Evolutionary conservation across 768 basidiomycete species (phyloP), one percentile per base, ranked within the genome.

Genomic region (Russula dissimulans): DNA sequence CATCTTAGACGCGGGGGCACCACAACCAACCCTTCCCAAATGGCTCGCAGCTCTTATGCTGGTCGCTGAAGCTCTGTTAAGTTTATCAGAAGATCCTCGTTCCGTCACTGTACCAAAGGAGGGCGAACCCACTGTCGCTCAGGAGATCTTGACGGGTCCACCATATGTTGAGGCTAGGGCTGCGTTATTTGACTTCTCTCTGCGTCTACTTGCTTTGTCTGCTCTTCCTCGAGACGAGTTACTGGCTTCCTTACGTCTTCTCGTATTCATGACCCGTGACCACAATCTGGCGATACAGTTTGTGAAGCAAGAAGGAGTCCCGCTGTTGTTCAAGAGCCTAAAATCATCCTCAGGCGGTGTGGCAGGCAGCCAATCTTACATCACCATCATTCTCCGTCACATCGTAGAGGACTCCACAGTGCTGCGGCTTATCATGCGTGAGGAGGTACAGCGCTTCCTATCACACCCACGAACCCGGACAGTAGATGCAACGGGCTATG

Each of bases 21-120:
- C 79, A n/a, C 81, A 81, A 54, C 77, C 81, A 4, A 70, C 68
- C 18, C 74, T 81, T 34, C 93, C 95, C 9, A 85, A 82, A 67
- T 99, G 97, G 97, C 79, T 95, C 5, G 85, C 93, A 1, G 81
- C 90, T 2, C 84, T 88, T 67, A 77, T 98, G 12, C 80, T 97
- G 12, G 88, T 95, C 52, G 85, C 86, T 6, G 94, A 99, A 69
- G 83, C 87, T 17, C 74, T 97, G 48, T 79, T 97, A 36, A 84
- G 84, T 17, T 75, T 87, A 18, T 82, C 86, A 1, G 88, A 90
- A 52, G 87, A 87, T 44, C 86, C 93, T 56, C 77, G 79, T 50
- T 66, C 78, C 4, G 81, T 89, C 59, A 71, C 78, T 5, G 67
- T 89, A 7, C 89, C 90, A 1, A 85, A 84, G 65, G 86, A 90